Evolutionary conservation across 225 moss, liverwort and hornwort species (phyloP).

Genomic region (Sphagnum tenellum): DNA sequence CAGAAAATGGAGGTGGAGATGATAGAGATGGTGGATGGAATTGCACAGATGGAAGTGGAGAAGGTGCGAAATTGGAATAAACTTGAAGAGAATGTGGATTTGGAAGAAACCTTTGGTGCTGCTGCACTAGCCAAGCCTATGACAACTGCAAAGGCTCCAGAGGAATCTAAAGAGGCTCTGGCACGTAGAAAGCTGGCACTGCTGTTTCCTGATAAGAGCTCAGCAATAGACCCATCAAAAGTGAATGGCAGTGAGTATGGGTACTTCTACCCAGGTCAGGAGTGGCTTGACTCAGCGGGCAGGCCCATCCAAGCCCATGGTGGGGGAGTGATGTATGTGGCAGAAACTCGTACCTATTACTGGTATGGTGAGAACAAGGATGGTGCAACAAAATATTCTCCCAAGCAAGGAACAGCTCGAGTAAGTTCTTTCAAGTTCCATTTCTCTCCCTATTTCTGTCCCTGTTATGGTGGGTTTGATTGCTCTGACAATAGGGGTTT

Average conservation of each 20-base stretch:
- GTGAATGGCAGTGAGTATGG: conserved; percentile 37
- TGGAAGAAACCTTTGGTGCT: conserved; percentile 8
- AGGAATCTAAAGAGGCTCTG: conserved; percentile 31
- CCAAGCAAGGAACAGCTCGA: conserved; percentile 59
- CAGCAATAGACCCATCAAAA: conserved; percentile 53
- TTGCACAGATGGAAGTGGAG: too few relatives aligned
- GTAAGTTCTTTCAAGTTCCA: conserved; percentile 22
- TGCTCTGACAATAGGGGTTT: too few relatives aligned
- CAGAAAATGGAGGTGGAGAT: too few relatives aligned
- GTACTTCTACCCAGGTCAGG: conserved; percentile 64
- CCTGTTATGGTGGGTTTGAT: too few relatives aligned
- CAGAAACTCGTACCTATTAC: conserved; percentile 61
- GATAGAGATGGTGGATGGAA: background rate
- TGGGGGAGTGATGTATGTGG: conserved; percentile 72
- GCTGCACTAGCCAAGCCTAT: conserved; percentile 16
- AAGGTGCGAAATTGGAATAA: background rate
- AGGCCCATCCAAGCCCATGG: conserved; percentile 93
- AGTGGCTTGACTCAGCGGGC: conserved; percentile 83
- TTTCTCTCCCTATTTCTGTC: too few relatives aligned
- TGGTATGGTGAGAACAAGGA: conserved; percentile 99
- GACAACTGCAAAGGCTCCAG: conserved; percentile 27
- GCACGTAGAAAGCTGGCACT: conserved; percentile 54
- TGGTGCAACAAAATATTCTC: conserved; percentile 54
- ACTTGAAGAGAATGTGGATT: background rate
- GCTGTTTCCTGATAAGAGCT: conserved; percentile 58